A percentile compares a stretch with the other conserved stretches of the same genome.
These are phyloP conservation scores for Tylopilus vinaceipallidus DNA, from an alignment of 768 basidiomycete genomes.

Conservation along the genomic window DNA sequence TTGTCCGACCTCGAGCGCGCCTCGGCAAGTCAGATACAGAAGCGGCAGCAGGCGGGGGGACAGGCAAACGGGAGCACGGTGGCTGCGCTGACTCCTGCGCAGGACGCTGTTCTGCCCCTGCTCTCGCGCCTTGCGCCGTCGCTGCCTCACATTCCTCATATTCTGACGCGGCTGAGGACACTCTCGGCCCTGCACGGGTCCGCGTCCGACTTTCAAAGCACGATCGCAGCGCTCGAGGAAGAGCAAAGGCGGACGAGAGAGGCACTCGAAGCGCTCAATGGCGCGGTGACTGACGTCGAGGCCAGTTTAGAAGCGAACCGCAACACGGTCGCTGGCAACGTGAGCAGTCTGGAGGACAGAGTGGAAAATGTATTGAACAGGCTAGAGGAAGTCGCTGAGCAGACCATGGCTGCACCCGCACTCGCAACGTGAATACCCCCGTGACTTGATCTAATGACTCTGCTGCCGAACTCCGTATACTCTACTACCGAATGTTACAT, in stretches of 20 bases:
- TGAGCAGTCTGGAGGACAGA: slow-evolving; percentile 63
- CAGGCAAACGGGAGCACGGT: slow-evolving; percentile 10
- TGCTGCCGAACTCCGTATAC: too few relatives aligned
- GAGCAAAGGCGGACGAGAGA: slow-evolving; percentile 67
- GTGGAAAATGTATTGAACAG: slow-evolving; percentile 47
- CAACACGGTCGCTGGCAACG: slow-evolving; percentile 67
- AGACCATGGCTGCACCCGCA: background rate
- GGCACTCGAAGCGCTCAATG: slow-evolving; percentile 62
- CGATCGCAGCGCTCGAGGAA: slow-evolving; percentile 63
- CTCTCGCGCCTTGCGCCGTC: slow-evolving; percentile 69
- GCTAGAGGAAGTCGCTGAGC: slow-evolving; percentile 36
- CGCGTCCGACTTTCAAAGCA: slow-evolving; percentile 72
- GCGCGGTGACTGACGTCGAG: slow-evolving; percentile 72
- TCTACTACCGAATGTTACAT: too few relatives aligned
- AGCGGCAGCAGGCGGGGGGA: slow-evolving; percentile 21
- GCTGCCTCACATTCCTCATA: slow-evolving; percentile 83
- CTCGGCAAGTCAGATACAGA: slow-evolving; percentile 39
- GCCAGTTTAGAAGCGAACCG: slow-evolving; percentile 74
- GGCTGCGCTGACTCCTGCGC: slow-evolving; percentile 31
- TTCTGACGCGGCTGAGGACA: slow-evolving; percentile 84
- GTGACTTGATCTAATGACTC: background rate
- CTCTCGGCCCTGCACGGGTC: slow-evolving; percentile 79
- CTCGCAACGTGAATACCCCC: slow-evolving; percentile 5
- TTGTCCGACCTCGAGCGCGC: slow-evolving; percentile 90
- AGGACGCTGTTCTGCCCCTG: slow-evolving; percentile 66